Base-by-base conservation (phyloP, 495 filamentous ascomycete genomes). In the Friedmanniomyces simplex region DNA sequence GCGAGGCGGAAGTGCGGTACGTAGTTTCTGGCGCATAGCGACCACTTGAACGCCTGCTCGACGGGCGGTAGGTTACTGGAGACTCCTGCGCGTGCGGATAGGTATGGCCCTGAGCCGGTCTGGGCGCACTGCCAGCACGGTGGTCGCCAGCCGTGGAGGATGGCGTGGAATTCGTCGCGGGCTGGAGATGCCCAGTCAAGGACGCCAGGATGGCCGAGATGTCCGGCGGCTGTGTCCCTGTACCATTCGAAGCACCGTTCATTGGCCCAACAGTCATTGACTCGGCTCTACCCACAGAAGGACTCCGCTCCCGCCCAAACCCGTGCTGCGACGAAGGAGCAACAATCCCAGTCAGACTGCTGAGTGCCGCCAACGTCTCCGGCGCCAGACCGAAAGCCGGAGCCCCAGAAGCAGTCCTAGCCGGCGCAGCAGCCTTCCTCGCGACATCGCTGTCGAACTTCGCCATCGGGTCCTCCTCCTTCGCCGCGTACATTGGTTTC, bases 401-500 rank as follows among this genome's bases (percentile, higher is more conserved):
- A n/a, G 0, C 18, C 4, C 13, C 21, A 46, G 32, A n/a, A 10
- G 34, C 28, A 32, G 10, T 10, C 28, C 28, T 32, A 32, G 28
- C 10, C 14, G 58, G 52, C 39, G 52, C 36, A n/a, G 59, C n/a
- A 11, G 48, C 10, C 24, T 52, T 59, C n/a, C 60, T 50, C 14
- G 54, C 59, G 25, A 63, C 20, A 50, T 60, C 57, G 5, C 52
- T 57, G 45, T 64, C 61, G 28, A 57, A 60, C 18, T 49, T 45
- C 16, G 61, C 52, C 36, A 53, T 45, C n/a, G 55, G 52, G 16
- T 39, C 54, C 2, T 24, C 50, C 50, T 34, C 16, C 13, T 58
- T 34, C 2, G 13, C 16, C 14, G 42, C 13, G n/a, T 26, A 25
- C 48, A 56, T 36, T 5, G 73, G 73, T 25, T 66, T 64, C 36